phyloP scores from a whole-genome alignment of 192 early-diverging fungal genomes.

The Dissophora ornata region DNA sequence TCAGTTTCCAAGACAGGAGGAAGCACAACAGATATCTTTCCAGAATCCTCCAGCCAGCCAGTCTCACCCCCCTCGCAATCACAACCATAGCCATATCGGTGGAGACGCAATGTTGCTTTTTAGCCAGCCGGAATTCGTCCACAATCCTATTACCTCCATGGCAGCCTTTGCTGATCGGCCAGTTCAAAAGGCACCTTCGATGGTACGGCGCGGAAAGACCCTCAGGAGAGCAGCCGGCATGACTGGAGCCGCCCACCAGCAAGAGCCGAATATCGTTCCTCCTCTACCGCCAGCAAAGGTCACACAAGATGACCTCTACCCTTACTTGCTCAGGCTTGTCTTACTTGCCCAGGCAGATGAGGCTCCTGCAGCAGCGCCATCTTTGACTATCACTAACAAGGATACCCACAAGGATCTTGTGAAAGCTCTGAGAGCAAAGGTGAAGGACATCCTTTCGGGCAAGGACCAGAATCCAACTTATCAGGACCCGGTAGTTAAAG shows the following conservation, averaged over 20 bases:
- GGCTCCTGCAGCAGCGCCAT: constrained; percentile 5
- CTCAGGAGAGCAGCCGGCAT: constrained; percentile 36
- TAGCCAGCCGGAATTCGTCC: constrained; percentile 32
- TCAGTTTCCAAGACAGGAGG: background rate
- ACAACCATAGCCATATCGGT: constrained; percentile 39
- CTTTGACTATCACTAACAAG: constrained; percentile 27
- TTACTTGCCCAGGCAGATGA: constrained; percentile 41
- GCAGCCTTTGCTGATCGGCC: constrained; percentile 33
- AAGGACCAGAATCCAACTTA: constrained; percentile 58
- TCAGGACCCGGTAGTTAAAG: constrained; percentile 57
- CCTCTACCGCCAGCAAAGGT: constrained; percentile 15
- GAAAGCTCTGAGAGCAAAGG: constrained; percentile 47
- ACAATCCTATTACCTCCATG: constrained; percentile 43
- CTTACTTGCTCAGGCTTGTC: constrained; percentile 40
- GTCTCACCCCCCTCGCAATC: constrained; percentile 5
- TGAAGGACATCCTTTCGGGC: constrained; percentile 62
- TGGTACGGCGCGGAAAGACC: constrained; percentile 41
- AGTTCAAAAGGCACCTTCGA: constrained; percentile 40
- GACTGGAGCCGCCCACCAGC: constrained; percentile 17
- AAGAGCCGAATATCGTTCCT: background rate
- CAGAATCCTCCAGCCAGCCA: background rate
- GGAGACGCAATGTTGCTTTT: constrained; percentile 38
- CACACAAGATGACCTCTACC: constrained; percentile 38
- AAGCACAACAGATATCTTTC: constrained; percentile 21
- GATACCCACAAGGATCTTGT: constrained; percentile 62